A percentile compares a stretch with the other conserved stretches of the same genome.
phyloP scores from a whole-genome alignment of 2,329 filamentous ascomycete species.

The Sclerotinia sclerotiorum region DNA sequence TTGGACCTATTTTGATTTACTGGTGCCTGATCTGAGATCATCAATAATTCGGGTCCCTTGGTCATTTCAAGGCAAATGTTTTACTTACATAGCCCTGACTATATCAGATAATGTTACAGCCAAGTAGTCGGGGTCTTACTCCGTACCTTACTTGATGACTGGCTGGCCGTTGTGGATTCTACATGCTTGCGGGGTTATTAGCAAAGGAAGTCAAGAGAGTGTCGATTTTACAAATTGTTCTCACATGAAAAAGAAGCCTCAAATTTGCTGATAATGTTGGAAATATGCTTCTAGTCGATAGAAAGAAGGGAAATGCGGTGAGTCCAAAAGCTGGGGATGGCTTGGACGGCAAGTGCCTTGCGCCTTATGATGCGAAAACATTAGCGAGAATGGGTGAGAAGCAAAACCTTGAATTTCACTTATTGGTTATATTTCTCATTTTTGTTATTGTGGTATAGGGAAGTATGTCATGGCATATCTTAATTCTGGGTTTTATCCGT shows the following conservation, averaged over 20 bases:
- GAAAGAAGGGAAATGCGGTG: conserved; percentile 1
- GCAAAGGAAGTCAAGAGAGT: background rate
- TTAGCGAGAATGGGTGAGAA: conserved; percentile 8
- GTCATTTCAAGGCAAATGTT: background rate
- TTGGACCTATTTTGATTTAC: background rate
- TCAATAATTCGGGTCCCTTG: background rate
- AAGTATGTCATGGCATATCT: background rate
- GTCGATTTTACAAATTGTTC: background rate
- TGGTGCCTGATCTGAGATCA: conserved; percentile 20
- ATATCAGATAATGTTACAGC: conserved; percentile 2
- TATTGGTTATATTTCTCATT: background rate
- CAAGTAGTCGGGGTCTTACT: background rate
- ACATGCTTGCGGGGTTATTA: background rate
- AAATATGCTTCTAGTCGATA: background rate
- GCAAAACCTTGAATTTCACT: background rate
- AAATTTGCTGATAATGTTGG: background rate
- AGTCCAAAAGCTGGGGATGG: background rate
- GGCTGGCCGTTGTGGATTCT: background rate
- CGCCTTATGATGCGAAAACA: background rate
- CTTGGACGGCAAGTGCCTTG: conserved; percentile 18
- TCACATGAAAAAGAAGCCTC: background rate
- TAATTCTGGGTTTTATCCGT: conserved; percentile 5
- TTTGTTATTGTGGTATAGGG: background rate
- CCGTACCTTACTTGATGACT: background rate
- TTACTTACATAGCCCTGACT: background rate